Evolutionary conservation across 257 asterid genomes (phyloP), one percentile per base, ranked within the genome.

Genomic region (Vinca minor): DNA sequence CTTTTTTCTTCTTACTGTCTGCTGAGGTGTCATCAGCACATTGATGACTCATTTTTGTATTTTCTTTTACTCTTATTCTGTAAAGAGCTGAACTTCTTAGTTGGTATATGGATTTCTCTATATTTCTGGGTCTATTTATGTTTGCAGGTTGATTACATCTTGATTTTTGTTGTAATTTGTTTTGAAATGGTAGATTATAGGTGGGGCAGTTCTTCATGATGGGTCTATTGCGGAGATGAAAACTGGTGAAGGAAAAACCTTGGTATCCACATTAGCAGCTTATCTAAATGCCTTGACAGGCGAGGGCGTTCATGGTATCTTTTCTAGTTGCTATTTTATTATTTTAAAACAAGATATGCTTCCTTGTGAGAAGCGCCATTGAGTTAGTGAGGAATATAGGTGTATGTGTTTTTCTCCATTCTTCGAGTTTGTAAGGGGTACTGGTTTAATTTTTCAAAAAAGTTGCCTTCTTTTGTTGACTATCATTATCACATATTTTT

Each of bases 211-310:
- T 53, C 97, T 93, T 78, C 97, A 93, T 69, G 98, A 93, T 85
- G 98, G 98, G 49, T 85, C 96, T 34, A 93, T 93, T 66, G 97
- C 98, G 10, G 98, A 93, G 82, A 93, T 93, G 97, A 93, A 89
- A 81, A 89, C 98, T 39, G 98, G 98, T 52, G 98, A 93, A 82
- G 98, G 98, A 76, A 93, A 93, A 77, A 93, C 98, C 63, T 80
- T 93, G 70, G 98, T 93, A 26, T 89, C 98, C 81, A 93, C 98
- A 56, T 82, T 93, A 71, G 95, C 97, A 54, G 98, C 97, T 68
- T 93, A 93, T 82, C 98, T 93, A 69, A 93, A 93, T 79, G 98
- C 97, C 63, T 80, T 93, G 56, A 85, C 77, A 34, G 94, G 89
- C 59, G 92, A 87, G 83, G 98, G 98, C 64, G 97, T 92, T 82